phyloP scores from a whole-genome alignment of 108 stramenopile species.

The Nitzschia putrida region DNA sequence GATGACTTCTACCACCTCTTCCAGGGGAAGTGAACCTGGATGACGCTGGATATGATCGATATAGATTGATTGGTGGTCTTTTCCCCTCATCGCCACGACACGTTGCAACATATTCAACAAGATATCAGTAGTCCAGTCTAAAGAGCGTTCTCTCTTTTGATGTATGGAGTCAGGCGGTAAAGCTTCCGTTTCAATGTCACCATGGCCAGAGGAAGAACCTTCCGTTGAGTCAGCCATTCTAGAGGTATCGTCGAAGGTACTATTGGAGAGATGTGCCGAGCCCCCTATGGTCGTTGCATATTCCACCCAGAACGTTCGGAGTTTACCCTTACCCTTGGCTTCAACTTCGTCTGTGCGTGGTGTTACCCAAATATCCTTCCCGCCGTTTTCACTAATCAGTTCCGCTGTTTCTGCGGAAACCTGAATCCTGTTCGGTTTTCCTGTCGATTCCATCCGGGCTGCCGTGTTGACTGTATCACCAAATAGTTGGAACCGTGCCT shows the following conservation, averaged over 20 bases:
- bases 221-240: no score
- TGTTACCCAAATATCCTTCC: conserved; percentile 21
- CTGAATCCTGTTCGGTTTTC: conserved; percentile 19
- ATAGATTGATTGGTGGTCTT: background rate
- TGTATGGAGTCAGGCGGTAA: background rate
- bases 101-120: background rate
- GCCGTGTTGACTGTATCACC: conserved; percentile 47
- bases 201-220: background rate
- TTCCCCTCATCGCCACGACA: background rate
- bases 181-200: background rate
- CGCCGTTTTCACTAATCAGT: conserved; percentile 5
- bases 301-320: conserved; percentile 19
- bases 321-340: conserved; percentile 37
- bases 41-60: background rate
- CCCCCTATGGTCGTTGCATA: background rate
- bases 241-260: no score
- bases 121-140: background rate
- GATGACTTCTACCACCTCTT: background rate
- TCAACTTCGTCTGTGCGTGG: conserved; percentile 19
- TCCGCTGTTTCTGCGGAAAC: conserved; percentile 20
- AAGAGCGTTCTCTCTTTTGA: background rate
- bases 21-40: conserved; percentile 7
- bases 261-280: no score
- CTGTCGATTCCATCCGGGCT: conserved; percentile 28
- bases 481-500: conserved; percentile 38